Evolutionary conservation across 345 rosid genomes (phyloP).

Genomic region (Eucalyptus viminalis): DNA sequence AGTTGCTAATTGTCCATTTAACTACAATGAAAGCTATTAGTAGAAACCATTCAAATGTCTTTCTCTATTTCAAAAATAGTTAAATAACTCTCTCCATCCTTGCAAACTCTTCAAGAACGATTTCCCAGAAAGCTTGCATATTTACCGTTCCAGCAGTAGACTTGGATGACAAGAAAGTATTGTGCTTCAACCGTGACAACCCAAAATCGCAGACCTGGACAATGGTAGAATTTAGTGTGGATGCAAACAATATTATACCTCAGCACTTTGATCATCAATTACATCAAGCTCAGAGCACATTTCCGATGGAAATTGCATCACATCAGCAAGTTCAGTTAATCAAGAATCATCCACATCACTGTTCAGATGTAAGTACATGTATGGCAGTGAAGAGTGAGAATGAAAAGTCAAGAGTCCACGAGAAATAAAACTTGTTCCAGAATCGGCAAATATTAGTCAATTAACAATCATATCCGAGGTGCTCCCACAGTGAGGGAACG

Average conservation of each 20-base stretch:
- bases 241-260: neutral
- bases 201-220: slow-evolving; percentile 96
- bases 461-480: neutral
- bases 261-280: neutral
- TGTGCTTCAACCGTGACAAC: slow-evolving; percentile 94
- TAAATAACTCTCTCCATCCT: neutral
- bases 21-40: neutral
- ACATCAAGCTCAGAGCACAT: neutral
- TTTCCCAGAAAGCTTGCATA: neutral
- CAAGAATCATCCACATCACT: neutral
- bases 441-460: neutral
- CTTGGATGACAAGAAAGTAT: slow-evolving; percentile 93
- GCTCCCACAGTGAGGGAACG: neutral
- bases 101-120: neutral
- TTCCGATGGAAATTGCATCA: neutral
- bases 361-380: neutral
- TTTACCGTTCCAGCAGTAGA: slow-evolving; percentile 98
- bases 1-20: neutral
- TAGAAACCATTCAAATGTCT: neutral
- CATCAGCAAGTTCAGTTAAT: neutral
- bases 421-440: neutral
- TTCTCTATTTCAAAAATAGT: neutral
- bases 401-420: neutral
- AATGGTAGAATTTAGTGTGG: neutral
- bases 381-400: neutral